These are phyloP conservation scores for Aureobasidium melanogenum DNA, from an alignment of 2,329 filamentous ascomycete genomes.

Conservation along the genomic window DNA sequence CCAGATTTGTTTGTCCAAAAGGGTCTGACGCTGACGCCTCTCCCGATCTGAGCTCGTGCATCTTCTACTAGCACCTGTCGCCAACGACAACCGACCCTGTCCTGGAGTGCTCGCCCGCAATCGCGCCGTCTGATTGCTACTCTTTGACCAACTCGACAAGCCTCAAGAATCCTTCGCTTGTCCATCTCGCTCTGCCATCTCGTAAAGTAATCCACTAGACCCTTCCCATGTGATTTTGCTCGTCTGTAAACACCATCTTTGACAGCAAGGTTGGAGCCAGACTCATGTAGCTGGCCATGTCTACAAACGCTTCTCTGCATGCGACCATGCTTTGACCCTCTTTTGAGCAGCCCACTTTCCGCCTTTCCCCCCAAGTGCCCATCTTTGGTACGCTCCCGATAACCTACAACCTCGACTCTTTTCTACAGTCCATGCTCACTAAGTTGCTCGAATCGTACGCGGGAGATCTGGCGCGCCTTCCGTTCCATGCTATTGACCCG, in stretches of 20 bases:
- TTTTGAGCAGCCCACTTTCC: not conserved
- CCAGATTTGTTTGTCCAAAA: not conserved
- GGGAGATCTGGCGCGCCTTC: conserved; percentile 2
- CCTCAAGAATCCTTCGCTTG: not conserved
- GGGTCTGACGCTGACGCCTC: not conserved
- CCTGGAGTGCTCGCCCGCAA: not conserved
- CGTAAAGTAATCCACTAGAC: not conserved
- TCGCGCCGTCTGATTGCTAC: not conserved
- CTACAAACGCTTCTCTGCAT: not conserved
- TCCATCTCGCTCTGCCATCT: not conserved
- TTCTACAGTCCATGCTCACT: not conserved
- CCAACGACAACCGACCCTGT: not conserved
- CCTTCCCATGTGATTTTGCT: not conserved
- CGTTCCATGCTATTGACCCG: conserved; percentile 3
- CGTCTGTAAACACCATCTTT: not conserved
- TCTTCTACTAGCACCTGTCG: not conserved
- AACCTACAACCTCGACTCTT: not conserved
- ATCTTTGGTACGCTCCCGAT: conserved; percentile 6
- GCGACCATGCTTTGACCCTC: not conserved
- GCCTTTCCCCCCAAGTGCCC: not conserved
- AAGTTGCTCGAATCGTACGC: not conserved
- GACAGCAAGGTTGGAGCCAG: not conserved
- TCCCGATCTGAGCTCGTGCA: not conserved
- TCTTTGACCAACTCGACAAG: not conserved
- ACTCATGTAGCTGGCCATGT: not conserved